Base-by-base conservation (phyloP, 2,329 filamentous ascomycete genomes). In the Cladosporium sp. region DNA sequence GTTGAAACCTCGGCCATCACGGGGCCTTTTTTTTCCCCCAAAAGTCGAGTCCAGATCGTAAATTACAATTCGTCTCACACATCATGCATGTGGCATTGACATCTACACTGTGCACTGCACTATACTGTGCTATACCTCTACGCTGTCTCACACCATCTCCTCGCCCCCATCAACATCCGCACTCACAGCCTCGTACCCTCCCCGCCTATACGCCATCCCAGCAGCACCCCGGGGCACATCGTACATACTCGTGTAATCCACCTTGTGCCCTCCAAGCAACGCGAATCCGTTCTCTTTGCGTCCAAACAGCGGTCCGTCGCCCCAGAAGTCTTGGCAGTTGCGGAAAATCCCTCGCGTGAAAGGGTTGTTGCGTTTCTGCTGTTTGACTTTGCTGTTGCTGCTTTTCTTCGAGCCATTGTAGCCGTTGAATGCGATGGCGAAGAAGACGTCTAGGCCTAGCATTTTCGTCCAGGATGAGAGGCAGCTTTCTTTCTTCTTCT, bases 261-360 rank as follows among this genome's bases (percentile, higher is more conserved):
- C 84, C 37, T 81, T 77, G 66, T 89, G 82, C 2, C 94, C 93
- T 13, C 86, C 90, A 7, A 99, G 75, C 71, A 91, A 76, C 0
- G 89, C 91, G 42, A 81, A 80, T 12, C 92, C 92, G 51, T 83
- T 87, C 58, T 88, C 82, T 65, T 81, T 84, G 10, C 88, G 85
- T 70, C 96, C 93, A 17, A 96, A 73, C 0, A 93, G 89, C 2
- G 89, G 87, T 1, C 90, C 85, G 70, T 97, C 94, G 67, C 89
- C 93, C 91, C 92, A 97, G 72, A 99, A 99, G 73, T 99, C 95
- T 64, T 84, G 88, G 74, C 94, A 99, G 70, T 99, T 99, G 59
- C 86, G 83, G n/a, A 95, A 66, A 37, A 91, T 80, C 7, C 94
- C 94, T 32, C 86, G 81, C 58, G 86, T 93, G 73, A 93, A 99